Evolutionary conservation across 441 rosid species (phyloP).

Genomic region (Arabidopsis lyrata): DNA sequence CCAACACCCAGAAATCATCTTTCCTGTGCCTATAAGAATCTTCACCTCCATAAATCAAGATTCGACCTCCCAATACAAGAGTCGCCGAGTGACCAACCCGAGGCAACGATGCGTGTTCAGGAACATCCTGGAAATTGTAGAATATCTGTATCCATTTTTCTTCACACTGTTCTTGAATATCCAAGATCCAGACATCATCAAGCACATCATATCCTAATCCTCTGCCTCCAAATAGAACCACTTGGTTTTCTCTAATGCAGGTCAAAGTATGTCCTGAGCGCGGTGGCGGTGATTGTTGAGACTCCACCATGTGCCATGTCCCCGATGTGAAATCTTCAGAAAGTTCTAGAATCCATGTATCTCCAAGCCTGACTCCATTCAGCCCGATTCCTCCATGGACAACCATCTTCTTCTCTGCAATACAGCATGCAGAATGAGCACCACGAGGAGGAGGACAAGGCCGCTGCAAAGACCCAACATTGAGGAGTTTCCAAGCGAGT

Average conservation of each 20-base stretch:
- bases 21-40: slow-evolving; percentile 80
- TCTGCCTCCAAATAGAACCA: slow-evolving; percentile 90
- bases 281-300: slow-evolving; percentile 75
- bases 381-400: slow-evolving; percentile 89
- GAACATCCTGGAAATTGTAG: slow-evolving; percentile 45
- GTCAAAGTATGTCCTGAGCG: slow-evolving; percentile 95
- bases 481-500: slow-evolving; percentile 73
- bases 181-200: slow-evolving; percentile 39
- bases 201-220: slow-evolving; percentile 86
- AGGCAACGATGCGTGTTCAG: slow-evolving; percentile 66
- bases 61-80: slow-evolving; percentile 68
- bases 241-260: slow-evolving; percentile 55
- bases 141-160: slow-evolving; percentile 29
- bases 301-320: slow-evolving; percentile 65
- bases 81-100: slow-evolving; percentile 95
- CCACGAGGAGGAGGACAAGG: slow-evolving; percentile 81
- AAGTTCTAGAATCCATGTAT: slow-evolving; percentile 85
- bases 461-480: slow-evolving; percentile 48
- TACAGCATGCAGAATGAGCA: slow-evolving; percentile 87
- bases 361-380: slow-evolving; percentile 69
- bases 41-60: slow-evolving; percentile 93
- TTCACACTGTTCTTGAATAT: slow-evolving; percentile 14
- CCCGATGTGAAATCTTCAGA: slow-evolving; percentile 67
- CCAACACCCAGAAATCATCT: slow-evolving; percentile 87
- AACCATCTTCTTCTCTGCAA: slow-evolving; percentile 69